phyloP scores from a whole-genome alignment of 345 rosid genomes.

The Anastatica hierochuntica region DNA sequence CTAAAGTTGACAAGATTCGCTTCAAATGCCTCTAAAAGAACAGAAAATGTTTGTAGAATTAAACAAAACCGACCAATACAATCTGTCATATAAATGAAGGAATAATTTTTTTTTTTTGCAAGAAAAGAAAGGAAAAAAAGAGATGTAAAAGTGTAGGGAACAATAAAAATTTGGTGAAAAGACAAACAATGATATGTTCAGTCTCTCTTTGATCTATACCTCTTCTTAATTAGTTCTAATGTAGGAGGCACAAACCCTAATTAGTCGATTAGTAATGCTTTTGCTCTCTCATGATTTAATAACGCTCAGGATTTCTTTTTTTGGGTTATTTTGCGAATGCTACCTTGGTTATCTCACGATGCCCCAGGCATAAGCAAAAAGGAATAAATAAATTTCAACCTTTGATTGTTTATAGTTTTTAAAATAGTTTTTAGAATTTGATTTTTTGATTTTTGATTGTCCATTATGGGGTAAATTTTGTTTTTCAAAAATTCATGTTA shows the following conservation, averaged over 20 bases:
- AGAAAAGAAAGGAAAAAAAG: neutral
- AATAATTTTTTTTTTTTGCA: neutral
- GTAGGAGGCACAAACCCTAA: constrained; percentile 7
- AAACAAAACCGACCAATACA: constrained; percentile 8
- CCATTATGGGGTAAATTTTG: too few relatives aligned
- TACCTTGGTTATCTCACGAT: neutral
- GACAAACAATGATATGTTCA: constrained; percentile 1
- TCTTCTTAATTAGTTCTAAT: too few relatives aligned
- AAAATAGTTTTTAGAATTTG: too few relatives aligned
- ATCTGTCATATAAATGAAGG: neutral
- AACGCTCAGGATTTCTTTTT: neutral
- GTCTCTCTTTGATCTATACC: too few relatives aligned
- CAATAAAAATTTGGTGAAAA: neutral
- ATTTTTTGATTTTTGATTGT: too few relatives aligned
- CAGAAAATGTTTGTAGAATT: neutral
- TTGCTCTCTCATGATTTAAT: neutral
- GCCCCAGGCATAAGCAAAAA: neutral
- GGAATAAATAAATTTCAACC: neutral
- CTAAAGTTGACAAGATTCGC: neutral
- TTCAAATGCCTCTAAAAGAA: neutral
- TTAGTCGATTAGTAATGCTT: neutral
- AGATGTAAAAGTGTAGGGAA: neutral
- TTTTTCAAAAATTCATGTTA: too few relatives aligned
- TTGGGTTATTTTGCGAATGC: neutral
- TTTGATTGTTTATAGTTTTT: too few relatives aligned